Evolutionary conservation across 345 rosid genomes (phyloP).

Genomic region (Microcos paniculata): DNA sequence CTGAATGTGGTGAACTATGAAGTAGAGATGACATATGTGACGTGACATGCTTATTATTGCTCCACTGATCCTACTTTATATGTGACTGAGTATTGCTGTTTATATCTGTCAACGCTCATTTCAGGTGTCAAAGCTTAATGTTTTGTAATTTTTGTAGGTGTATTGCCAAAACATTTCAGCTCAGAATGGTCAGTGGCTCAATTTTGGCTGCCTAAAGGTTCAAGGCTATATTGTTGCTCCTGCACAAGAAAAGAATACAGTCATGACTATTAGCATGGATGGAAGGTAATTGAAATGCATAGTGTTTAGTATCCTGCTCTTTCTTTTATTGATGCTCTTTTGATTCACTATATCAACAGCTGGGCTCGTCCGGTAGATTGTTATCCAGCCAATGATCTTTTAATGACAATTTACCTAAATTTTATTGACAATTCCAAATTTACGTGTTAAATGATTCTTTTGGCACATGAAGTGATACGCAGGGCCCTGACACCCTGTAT

Average conservation of each 20-base stretch:
- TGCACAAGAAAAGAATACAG: constrained; percentile 84
- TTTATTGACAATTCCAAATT: background rate
- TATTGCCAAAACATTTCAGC: constrained; percentile 90
- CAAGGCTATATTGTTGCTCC: constrained; percentile 76
- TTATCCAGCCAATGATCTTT: background rate
- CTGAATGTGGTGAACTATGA: background rate
- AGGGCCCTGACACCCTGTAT: too few relatives aligned
- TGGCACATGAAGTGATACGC: too few relatives aligned
- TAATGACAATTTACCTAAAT: background rate
- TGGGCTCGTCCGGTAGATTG: background rate
- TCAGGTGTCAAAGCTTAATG: too few relatives aligned
- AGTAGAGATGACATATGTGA: background rate
- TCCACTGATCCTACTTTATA: background rate
- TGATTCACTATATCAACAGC: background rate
- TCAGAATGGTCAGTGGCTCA: constrained; percentile 98
- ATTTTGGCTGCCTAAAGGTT: constrained; percentile 75
- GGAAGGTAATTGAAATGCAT: constrained; percentile 64
- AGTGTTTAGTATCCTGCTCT: background rate
- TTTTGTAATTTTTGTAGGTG: constrained; percentile 48
- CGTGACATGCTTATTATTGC: background rate
- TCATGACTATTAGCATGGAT: constrained; percentile 86
- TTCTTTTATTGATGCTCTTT: background rate
- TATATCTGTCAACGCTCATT: constrained; percentile 6
- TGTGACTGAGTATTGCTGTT: background rate
- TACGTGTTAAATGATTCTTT: background rate